These are phyloP conservation scores for Pisolithus sp. DNA, from an alignment of 768 basidiomycete species.

Conservation along the genomic window DNA sequence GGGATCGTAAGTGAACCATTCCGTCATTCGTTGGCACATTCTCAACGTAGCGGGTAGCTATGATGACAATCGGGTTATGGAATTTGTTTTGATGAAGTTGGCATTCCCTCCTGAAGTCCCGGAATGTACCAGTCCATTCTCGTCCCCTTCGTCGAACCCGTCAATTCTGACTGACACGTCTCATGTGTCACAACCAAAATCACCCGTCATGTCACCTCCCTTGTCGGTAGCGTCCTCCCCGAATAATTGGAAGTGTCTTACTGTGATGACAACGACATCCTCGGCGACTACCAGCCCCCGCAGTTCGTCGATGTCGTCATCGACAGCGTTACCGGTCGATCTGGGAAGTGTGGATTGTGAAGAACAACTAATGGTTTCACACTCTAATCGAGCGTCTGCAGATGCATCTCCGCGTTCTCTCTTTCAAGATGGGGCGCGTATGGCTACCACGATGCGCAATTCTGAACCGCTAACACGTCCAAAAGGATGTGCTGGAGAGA, in stretches of 20 bases:
- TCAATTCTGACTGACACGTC: slow-evolving; percentile 10
- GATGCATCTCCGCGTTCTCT: neutral
- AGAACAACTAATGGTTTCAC: slow-evolving; percentile 9
- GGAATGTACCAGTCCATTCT: slow-evolving; percentile 25
- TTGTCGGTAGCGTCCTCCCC: slow-evolving; percentile 24
- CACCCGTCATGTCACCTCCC: slow-evolving; percentile 22
- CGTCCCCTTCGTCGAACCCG: slow-evolving; percentile 9
- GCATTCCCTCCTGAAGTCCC: slow-evolving; percentile 46
- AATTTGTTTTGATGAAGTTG: slow-evolving; percentile 65
- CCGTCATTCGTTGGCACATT: neutral
- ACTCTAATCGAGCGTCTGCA: slow-evolving; percentile 1
- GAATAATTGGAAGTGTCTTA: slow-evolving; percentile 15
- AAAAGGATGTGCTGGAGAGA: slow-evolving; percentile 8
- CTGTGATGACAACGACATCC: neutral
- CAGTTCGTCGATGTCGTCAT: slow-evolving; percentile 19
- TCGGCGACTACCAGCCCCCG: slow-evolving; percentile 8
- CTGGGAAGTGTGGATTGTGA: slow-evolving; percentile 13
- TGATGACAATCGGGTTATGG: slow-evolving; percentile 59
- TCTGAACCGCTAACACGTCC: neutral
- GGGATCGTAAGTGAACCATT: slow-evolving; percentile 36
- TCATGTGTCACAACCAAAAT: slow-evolving; percentile 18
- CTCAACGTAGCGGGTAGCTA: slow-evolving; percentile 32
- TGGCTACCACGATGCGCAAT: neutral
- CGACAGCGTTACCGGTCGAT: slow-evolving; percentile 14
- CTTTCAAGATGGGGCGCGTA: neutral